phyloP scores from a whole-genome alignment of 2,329 filamentous ascomycete species.

The Fusarium sp. region DNA sequence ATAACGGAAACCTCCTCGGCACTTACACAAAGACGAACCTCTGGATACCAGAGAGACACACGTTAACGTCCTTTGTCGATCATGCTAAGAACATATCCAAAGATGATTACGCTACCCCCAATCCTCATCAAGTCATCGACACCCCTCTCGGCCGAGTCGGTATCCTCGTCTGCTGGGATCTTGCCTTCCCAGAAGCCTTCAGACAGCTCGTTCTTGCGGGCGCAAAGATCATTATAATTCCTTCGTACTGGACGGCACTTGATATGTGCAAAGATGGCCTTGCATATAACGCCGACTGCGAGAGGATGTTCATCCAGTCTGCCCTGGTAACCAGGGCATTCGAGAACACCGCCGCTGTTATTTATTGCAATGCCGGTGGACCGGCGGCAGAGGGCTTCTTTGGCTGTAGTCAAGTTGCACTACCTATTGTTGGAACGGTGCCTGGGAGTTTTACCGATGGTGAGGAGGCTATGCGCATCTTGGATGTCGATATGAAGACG shows the following conservation, averaged over 20 bases:
- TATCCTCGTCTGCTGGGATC: conserved; percentile 78
- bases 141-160: conserved; percentile 69
- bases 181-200: conserved; percentile 82
- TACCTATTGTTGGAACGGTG: conserved; percentile 72
- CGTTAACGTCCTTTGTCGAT: conserved; percentile 52
- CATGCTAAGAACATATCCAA: conserved; percentile 53
- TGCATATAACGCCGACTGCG: conserved; percentile 66
- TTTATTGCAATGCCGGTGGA: conserved; percentile 76
- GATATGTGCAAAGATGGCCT: conserved; percentile 61
- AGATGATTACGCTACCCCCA: conserved; percentile 46
- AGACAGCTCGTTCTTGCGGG: conserved; percentile 74
- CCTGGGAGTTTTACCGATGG: conserved; percentile 63
- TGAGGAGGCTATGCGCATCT: conserved; percentile 68
- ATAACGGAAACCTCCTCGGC: conserved; percentile 66
- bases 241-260: conserved; percentile 71
- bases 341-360: conserved; percentile 77
- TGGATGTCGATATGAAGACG: conserved; percentile 71
- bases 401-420: conserved; percentile 68
- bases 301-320: conserved; percentile 72
- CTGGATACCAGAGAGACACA: conserved; percentile 74
- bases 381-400: conserved; percentile 31
- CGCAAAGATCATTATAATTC: conserved; percentile 75
- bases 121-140: conserved; percentile 62
- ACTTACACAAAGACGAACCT: conserved; percentile 81
- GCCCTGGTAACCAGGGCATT: conserved; percentile 71